These are phyloP conservation scores for Dalbergia cultrata DNA, from an alignment of 306 rosid species.

Conservation along the genomic window DNA sequence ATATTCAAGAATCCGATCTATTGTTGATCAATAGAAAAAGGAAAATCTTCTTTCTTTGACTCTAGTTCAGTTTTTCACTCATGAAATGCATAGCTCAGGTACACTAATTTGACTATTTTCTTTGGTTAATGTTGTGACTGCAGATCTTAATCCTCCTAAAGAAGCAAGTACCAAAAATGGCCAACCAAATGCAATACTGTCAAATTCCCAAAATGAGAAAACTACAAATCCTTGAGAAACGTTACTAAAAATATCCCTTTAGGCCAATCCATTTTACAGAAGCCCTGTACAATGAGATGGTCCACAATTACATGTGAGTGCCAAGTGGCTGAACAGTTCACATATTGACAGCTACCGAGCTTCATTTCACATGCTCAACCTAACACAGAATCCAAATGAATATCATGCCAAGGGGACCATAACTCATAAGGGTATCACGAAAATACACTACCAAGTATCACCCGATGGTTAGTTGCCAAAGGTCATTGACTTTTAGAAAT, in stretches of 20 bases:
- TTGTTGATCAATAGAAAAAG: slow-evolving; percentile 1
- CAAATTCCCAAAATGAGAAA: slow-evolving; percentile 21
- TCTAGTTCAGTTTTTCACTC: background rate
- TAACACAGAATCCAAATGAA: no score
- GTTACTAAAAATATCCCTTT: no score
- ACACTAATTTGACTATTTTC: background rate
- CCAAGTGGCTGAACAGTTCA: no score
- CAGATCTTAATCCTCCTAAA: background rate
- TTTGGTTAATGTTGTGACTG: background rate
- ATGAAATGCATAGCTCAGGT: background rate
- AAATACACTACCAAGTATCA: no score
- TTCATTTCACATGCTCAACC: no score
- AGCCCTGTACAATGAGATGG: background rate
- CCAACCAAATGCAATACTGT: slow-evolving; percentile 3
- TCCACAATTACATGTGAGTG: background rate
- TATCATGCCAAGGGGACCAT: no score
- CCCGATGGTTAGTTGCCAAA: no score
- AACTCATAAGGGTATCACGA: no score
- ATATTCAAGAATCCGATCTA: background rate
- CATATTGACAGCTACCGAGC: no score
- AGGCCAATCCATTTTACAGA: no score
- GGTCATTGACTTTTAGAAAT: no score
- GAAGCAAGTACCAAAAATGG: slow-evolving; percentile 9
- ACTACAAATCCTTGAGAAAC: background rate
- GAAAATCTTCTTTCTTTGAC: background rate